Evolutionary conservation across 179 eudicot species (phyloP).

Genomic region (Silene noctiflora): DNA sequence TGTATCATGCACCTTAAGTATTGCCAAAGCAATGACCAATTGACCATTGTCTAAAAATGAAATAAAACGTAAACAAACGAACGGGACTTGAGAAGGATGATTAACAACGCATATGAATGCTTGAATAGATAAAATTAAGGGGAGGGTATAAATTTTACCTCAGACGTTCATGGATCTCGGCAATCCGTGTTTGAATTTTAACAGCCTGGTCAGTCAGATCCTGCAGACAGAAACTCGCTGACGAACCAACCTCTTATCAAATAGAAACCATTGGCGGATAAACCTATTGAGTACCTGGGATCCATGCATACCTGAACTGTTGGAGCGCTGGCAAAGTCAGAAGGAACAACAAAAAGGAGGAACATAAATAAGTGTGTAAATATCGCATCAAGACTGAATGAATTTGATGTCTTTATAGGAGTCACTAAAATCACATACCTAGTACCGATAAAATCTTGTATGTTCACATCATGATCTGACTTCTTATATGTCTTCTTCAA

Average conservation of each 20-base stretch:
- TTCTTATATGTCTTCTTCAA: constrained; percentile 50
- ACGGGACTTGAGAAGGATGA: neutral
- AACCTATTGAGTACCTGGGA: constrained; percentile 27
- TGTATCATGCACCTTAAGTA: too few relatives aligned
- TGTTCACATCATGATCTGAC: constrained; percentile 48
- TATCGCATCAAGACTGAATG: neutral
- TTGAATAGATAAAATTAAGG: too few relatives aligned
- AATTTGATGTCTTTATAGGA: neutral
- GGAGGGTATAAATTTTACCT: constrained; percentile 27
- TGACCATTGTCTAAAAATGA: too few relatives aligned
- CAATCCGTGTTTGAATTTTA: constrained; percentile 35
- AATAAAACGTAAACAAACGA: too few relatives aligned
- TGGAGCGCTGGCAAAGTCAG: constrained; percentile 36
- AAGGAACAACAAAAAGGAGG: constrained; percentile 5
- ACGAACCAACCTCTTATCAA: constrained; percentile 22
- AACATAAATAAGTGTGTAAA: constrained; percentile 6
- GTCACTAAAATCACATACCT: constrained; percentile 30
- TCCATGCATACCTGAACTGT: constrained; percentile 46
- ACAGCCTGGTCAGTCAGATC: constrained; percentile 37
- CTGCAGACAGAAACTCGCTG: constrained; percentile 30
- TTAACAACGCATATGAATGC: too few relatives aligned
- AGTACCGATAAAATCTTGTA: constrained; percentile 39
- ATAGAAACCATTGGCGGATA: constrained; percentile 17
- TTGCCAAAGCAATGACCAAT: too few relatives aligned
- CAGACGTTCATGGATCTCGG: constrained; percentile 40